A percentile compares a stretch with the other conserved stretches of the same genome.
phyloP scores from a whole-genome alignment of 768 basidiomycete species.

The Leccinum longicurvipes region DNA sequence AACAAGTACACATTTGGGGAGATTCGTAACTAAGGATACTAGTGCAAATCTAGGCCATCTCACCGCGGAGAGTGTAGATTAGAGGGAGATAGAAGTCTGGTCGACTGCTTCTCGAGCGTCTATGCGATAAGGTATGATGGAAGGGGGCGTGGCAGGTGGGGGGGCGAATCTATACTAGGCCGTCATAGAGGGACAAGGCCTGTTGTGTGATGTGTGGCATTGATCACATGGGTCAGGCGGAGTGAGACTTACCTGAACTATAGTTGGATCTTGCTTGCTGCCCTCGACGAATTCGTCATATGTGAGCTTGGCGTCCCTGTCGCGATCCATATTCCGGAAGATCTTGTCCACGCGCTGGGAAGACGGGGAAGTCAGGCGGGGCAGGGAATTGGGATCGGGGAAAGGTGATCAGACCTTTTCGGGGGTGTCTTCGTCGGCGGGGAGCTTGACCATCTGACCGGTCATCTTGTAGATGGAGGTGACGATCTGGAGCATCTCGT shows the following conservation, averaged over 20 bases:
- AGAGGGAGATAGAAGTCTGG: slow-evolving; percentile 26
- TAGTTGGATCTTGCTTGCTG: slow-evolving; percentile 97
- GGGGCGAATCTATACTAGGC: slow-evolving; percentile 64
- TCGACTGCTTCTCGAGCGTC: slow-evolving; percentile 19
- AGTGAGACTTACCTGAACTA: slow-evolving; percentile 74
- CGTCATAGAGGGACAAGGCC: slow-evolving; percentile 95
- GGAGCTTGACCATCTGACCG: slow-evolving; percentile 97
- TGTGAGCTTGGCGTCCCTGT: slow-evolving; percentile 90
- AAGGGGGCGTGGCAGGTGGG: background rate
- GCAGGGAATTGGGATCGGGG: slow-evolving; percentile 3
- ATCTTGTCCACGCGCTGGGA: slow-evolving; percentile 95
- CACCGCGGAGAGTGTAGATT: slow-evolving; percentile 17
- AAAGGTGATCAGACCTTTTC: slow-evolving; percentile 68
- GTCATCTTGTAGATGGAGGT: slow-evolving; percentile 99
- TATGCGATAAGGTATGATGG: slow-evolving; percentile 22
- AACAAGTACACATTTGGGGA: slow-evolving; percentile 24
- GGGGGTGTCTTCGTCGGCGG: slow-evolving; percentile 98
- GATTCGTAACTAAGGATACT: slow-evolving; percentile 13
- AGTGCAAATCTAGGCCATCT: slow-evolving; percentile 12
- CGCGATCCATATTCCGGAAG: slow-evolving; percentile 94
- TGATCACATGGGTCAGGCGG: slow-evolving; percentile 19
- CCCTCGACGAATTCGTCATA: slow-evolving; percentile 99
- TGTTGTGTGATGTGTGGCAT: too few species aligned
- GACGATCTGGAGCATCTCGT: slow-evolving; percentile 99
- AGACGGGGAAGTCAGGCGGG: slow-evolving; percentile 9